A percentile compares a stretch with the other conserved stretches of the same genome.
These are phyloP conservation scores for Periconia macrospinosa DNA, from an alignment of 2,329 filamentous ascomycete genomes.

Conservation along the genomic window DNA sequence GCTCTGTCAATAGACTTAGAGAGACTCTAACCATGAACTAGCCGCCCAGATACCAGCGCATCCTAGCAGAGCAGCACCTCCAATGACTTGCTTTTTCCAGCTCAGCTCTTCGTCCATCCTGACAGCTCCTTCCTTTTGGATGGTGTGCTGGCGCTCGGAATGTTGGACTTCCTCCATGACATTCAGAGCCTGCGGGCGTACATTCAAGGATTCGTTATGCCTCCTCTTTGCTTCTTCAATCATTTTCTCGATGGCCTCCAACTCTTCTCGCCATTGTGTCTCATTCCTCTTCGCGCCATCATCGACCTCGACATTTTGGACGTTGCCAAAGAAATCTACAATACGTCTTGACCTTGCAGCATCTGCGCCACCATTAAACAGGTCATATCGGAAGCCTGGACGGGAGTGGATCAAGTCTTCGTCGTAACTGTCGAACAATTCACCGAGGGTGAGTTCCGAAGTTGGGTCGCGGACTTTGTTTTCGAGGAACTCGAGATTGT, in stretches of 20 bases:
- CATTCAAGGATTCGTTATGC: slow-evolving; percentile 35
- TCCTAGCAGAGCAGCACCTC: slow-evolving; percentile 42
- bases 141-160: slow-evolving; percentile 10
- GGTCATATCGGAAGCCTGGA: slow-evolving; percentile 88
- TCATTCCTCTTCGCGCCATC: slow-evolving; percentile 48
- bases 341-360: slow-evolving; percentile 78
- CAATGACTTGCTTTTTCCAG: slow-evolving; percentile 45
- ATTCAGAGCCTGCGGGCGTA: slow-evolving; percentile 21
- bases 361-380: slow-evolving; percentile 84
- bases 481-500: slow-evolving; percentile 96
- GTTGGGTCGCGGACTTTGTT: slow-evolving; percentile 82
- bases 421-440: slow-evolving; percentile 95
- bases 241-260: slow-evolving; percentile 69
- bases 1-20: slow-evolving; percentile 6
- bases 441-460: slow-evolving; percentile 86
- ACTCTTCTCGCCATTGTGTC: slow-evolving; percentile 64
- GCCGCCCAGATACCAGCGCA: slow-evolving; percentile 45
- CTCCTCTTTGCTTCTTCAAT: slow-evolving; percentile 56
- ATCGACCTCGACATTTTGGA: slow-evolving; percentile 93
- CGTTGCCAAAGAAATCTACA: slow-evolving; percentile 97
- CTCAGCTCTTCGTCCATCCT: slow-evolving; percentile 40
- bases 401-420: slow-evolving; percentile 92
- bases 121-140: slow-evolving; percentile 34
- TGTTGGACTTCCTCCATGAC: slow-evolving; percentile 26
- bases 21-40: slow-evolving; percentile 43